phyloP scores from a whole-genome alignment of 1,284 basidiomycete genomes.

The Ustilago loliicola region DNA sequence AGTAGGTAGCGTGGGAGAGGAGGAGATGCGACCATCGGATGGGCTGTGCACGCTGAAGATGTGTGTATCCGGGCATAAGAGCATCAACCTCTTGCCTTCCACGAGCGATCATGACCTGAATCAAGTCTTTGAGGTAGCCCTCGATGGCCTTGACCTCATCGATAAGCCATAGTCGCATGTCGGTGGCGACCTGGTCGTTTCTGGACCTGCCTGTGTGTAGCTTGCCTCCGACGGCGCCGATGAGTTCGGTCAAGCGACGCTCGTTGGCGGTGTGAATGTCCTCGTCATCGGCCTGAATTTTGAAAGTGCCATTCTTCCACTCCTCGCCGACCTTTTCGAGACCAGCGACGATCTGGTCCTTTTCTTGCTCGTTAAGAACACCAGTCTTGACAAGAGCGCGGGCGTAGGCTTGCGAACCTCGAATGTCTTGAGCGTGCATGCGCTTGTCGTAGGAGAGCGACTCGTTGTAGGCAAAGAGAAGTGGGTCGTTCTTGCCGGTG shows the following conservation, averaged over 20 bases:
- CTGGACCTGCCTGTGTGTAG: slow-evolving; percentile 91
- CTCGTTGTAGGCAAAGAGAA: slow-evolving; percentile 69
- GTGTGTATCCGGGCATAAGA: slow-evolving; percentile 95
- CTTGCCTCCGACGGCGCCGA: slow-evolving; percentile 76
- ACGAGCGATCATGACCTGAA: slow-evolving; percentile 88
- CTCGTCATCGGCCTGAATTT: slow-evolving; percentile 81
- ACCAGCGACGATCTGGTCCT: slow-evolving; percentile 80
- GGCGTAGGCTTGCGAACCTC: slow-evolving; percentile 94
- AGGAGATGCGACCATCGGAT: slow-evolving; percentile 98
- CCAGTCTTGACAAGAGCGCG: slow-evolving; percentile 84
- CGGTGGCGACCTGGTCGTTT: slow-evolving; percentile 98
- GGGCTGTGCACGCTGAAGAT: slow-evolving; percentile 86
- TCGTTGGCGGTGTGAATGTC: slow-evolving; percentile 99
- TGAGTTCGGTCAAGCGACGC: slow-evolving; percentile 89
- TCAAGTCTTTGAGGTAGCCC: slow-evolving; percentile 80
- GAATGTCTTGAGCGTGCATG: slow-evolving; percentile 92
- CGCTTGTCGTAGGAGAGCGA: slow-evolving; percentile 93
- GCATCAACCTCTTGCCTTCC: slow-evolving; percentile 92
- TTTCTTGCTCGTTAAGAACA: slow-evolving; percentile 82
- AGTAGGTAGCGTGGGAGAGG: slow-evolving; percentile 93
- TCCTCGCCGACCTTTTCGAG: slow-evolving; percentile 83
- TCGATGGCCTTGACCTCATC: slow-evolving; percentile 82
- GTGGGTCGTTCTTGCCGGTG: slow-evolving; percentile 66
- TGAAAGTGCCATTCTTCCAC: slow-evolving; percentile 76
- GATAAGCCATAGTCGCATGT: slow-evolving; percentile 95